Evolutionary conservation across 2,329 filamentous ascomycete species (phyloP), one percentile per base, ranked within the genome.

Genomic region (Diaporthe capsici): DNA sequence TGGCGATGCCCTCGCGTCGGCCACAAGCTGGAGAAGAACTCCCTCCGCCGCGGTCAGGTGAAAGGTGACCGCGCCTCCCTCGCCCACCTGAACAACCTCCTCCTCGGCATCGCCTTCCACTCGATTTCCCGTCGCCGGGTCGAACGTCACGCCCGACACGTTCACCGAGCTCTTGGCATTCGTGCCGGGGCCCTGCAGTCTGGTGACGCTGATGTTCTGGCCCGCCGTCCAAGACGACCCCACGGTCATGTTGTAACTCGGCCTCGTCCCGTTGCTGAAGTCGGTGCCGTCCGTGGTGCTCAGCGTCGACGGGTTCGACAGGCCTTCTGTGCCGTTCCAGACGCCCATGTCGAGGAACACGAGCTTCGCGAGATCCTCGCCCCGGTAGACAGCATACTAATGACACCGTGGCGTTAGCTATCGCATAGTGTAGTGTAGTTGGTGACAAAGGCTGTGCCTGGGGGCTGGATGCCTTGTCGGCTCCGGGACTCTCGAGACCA

Each of bases 271-370:
- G 63, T 77, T 71, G 77, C 81, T 83, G 74, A 83, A 83, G 37
- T 74, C 61, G 17, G 80, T 77, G 34, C 81, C 80, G 63, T 83
- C 78, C 25, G 73, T 76, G 63, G 71, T 78, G 25, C 74, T 75
- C 53, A 84, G 80, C 63, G 83, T 84, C 0, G 82, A 82, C 53
- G 82, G 81, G 76, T 84, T 84, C 68, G 77, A 73, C 37, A 84
- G 80, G 0, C 82, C 83, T 72, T 78, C 74, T 20, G 83, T 84
- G 71, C 82, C 82, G 75, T 84, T 84, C 82, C 82, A 84, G 6
- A 84, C 80, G 71, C 82, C 83, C 82, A 83, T 81, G 70, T 84
- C 82, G 34, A 84, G 78, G 75, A 84, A 80, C 8, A 84, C 82
- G 17, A 84, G 79, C 74, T 84, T 84, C 71, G 75, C 75, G 25